phyloP scores from a whole-genome alignment of 176 grass and related monocot species.

The Aechmea fasciata region DNA sequence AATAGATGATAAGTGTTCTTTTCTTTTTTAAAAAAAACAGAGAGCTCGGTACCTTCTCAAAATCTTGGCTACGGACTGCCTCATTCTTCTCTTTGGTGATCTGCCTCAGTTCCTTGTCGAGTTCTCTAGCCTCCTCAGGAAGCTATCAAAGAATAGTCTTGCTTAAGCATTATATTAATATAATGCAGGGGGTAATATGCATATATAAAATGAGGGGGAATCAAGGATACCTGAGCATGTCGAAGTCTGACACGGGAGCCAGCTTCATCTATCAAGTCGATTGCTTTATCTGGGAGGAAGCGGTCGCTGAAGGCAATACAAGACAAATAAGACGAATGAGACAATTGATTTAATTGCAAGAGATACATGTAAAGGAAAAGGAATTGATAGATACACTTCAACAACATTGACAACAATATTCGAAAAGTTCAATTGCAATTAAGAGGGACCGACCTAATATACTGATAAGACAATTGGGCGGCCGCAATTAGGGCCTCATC shows the following conservation, averaged over 20 bases:
- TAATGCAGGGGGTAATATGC: not conserved
- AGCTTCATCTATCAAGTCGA: conserved; percentile 92
- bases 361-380: conserved; percentile 1
- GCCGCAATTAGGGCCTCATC: conserved; percentile 68
- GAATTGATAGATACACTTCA: not conserved
- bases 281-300: conserved; percentile 87
- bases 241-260: conserved; percentile 77
- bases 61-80: conserved; percentile 74
- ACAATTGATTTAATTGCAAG: no score
- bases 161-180: not conserved
- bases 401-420: not conserved
- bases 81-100: conserved; percentile 88
- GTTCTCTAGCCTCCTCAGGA: conserved; percentile 71
- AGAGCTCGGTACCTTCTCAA: conserved; percentile 54
- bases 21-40: not conserved
- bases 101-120: conserved; percentile 81
- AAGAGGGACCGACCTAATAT: conserved; percentile 52
- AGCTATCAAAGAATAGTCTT: conserved; percentile 26
- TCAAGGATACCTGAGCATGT: conserved; percentile 56
- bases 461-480: conserved; percentile 80
- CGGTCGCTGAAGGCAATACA: conserved; percentile 51
- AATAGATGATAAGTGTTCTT: not conserved
- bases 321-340: conserved; percentile 8
- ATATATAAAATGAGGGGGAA: not conserved
- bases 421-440: not conserved